Evolutionary conservation across 2,329 filamentous ascomycete genomes (phyloP).

Genomic region (Thermothelomyces thermophilus): DNA sequence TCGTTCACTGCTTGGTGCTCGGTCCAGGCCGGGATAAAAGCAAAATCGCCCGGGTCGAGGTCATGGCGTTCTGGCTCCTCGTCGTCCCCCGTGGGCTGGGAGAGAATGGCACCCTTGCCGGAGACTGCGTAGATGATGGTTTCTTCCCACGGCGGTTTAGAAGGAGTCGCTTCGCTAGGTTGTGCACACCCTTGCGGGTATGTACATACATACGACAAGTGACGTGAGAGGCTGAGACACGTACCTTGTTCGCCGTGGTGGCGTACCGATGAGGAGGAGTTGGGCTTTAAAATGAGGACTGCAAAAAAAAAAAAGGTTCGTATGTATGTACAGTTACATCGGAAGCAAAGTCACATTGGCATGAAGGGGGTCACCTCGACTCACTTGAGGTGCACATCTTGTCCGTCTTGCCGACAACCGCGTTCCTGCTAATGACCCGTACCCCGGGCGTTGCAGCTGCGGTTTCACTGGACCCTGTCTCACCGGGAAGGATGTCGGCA

Average conservation of each 20-base stretch:
- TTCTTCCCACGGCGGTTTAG: conserved; percentile 38
- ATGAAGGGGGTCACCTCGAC: conserved; percentile 19
- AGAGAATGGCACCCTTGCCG: conserved; percentile 56
- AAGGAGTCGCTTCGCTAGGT: not conserved
- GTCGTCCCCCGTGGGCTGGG: conserved; percentile 38
- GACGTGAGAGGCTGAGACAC: conserved; percentile 15
- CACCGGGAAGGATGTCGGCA: conserved; percentile 36
- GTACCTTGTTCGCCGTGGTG: conserved; percentile 64
- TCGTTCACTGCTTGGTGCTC: conserved; percentile 67
- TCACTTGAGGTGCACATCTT: conserved; percentile 61
- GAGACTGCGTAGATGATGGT: conserved; percentile 61
- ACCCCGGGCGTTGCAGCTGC: conserved; percentile 28
- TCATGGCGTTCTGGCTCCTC: conserved; percentile 49
- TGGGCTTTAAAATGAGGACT: conserved; percentile 59
- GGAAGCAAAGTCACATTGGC: not conserved
- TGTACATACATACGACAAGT: too few relatives aligned
- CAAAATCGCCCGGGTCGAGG: conserved; percentile 60
- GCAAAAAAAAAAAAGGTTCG: not conserved
- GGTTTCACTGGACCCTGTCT: conserved; percentile 28
- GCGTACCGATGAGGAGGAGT: conserved; percentile 55
- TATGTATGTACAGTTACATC: not conserved
- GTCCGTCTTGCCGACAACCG: conserved; percentile 58
- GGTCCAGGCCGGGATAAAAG: conserved; percentile 61
- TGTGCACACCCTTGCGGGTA: not conserved
- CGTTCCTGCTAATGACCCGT: conserved; percentile 39